Conservation (phyloP, 2,329 filamentous ascomycete genomes). For the Cryphonectria carpinicola region DNA sequence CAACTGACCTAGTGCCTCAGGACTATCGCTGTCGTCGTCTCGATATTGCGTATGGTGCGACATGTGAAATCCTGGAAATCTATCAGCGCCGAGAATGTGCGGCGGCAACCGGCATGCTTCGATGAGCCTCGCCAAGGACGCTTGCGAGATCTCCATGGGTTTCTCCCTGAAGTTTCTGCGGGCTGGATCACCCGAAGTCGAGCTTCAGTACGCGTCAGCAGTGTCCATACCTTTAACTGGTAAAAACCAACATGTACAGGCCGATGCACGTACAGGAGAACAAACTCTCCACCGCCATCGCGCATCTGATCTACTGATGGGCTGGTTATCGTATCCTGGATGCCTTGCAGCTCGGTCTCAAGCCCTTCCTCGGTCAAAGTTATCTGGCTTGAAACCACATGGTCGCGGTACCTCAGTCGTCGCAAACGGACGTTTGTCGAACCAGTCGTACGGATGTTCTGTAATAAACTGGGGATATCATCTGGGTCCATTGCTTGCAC, state of each 20-base stretch:
- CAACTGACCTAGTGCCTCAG: conserved; percentile 11
- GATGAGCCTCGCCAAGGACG: neutral
- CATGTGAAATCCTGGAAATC: conserved; percentile 13
- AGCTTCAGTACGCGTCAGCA: neutral
- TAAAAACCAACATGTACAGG: accelerated
- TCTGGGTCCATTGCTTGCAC: conserved; percentile 15
- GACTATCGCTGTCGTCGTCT: neutral
- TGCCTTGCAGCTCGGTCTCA: neutral
- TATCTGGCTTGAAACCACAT: neutral
- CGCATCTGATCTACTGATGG: neutral
- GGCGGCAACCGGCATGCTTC: conserved; percentile 2
- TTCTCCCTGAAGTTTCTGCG: neutral
- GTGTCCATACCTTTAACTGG: no score
- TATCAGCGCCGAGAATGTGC: neutral
- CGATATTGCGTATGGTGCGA: conserved; percentile 19
- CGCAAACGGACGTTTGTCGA: neutral
- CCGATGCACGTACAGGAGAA: conserved; percentile 10
- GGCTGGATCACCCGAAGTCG: conserved; percentile 10
- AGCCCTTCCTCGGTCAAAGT: conserved; percentile 4
- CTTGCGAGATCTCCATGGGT: conserved; percentile 6
- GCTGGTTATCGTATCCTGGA: neutral
- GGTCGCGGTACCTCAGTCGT: neutral
- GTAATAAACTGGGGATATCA: neutral
- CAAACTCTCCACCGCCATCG: neutral
- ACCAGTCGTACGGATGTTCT: neutral